phyloP scores from a whole-genome alignment of 2,329 filamentous ascomycete genomes.

The Curvularia sp. region DNA sequence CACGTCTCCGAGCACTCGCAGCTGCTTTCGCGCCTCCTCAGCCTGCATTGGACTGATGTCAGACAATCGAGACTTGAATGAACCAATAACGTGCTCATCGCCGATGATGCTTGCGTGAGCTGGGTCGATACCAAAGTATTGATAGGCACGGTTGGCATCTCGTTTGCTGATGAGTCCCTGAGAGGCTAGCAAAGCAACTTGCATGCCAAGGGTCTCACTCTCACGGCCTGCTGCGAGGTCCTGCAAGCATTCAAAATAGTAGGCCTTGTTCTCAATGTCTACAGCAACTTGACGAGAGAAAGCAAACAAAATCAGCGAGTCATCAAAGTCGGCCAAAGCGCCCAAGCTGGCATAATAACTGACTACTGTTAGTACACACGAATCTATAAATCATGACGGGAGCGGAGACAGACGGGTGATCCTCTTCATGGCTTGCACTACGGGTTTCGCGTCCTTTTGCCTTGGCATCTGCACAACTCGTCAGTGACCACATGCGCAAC shows the following conservation, averaged over 20 bases:
- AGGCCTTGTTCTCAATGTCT: constrained; percentile 62
- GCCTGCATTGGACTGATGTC: constrained; percentile 63
- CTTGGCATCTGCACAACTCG: constrained; percentile 32
- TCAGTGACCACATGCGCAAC: constrained; percentile 19
- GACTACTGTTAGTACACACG: constrained; percentile 26
- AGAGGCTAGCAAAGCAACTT: constrained; percentile 65
- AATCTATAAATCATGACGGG: not conserved
- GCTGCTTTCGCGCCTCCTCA: constrained; percentile 61
- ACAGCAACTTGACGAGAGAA: constrained; percentile 66
- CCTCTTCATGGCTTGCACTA: constrained; percentile 43
- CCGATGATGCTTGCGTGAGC: constrained; percentile 50
- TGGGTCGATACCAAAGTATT: constrained; percentile 62
- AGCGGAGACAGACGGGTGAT: constrained; percentile 41
- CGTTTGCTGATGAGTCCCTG: constrained; percentile 64
- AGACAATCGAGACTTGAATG: constrained; percentile 65
- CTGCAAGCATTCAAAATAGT: constrained; percentile 71
- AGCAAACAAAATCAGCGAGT: constrained; percentile 66
- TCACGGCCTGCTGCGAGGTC: constrained; percentile 63
- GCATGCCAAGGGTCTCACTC: constrained; percentile 64
- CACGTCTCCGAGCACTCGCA: constrained; percentile 66
- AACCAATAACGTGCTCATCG: constrained; percentile 68
- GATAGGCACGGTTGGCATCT: constrained; percentile 65
- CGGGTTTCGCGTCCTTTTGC: constrained; percentile 34
- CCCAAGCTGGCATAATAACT: constrained; percentile 69
- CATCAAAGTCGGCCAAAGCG: constrained; percentile 66